phyloP scores from a whole-genome alignment of 768 basidiomycete genomes.

The Mycena rebaudengoi region DNA sequence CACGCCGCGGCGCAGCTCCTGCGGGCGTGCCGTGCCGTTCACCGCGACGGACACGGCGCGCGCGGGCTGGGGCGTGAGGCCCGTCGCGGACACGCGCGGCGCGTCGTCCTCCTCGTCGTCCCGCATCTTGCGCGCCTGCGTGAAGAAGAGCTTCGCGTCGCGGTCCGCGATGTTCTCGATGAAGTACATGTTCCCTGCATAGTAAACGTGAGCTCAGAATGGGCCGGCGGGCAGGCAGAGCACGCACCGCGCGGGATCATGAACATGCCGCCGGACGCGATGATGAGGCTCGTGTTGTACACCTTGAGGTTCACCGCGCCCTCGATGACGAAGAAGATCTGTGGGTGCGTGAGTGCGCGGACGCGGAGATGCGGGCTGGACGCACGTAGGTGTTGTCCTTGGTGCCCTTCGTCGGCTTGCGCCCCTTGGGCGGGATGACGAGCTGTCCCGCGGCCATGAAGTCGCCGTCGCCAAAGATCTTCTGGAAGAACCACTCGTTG shows the following conservation, averaged over 20 bases:
- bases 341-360: not conserved
- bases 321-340: conserved; percentile 77
- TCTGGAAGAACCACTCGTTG: conserved; percentile 85
- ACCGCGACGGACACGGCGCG: conserved; percentile 4
- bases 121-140: conserved; percentile 73
- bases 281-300: conserved; percentile 78
- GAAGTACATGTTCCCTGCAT: conserved; percentile 89
- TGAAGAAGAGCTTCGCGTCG: conserved; percentile 88
- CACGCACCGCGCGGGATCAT: conserved; percentile 86
- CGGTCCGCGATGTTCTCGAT: conserved; percentile 88
- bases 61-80: not conserved
- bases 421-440: conserved; percentile 77
- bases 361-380: conserved; percentile 18
- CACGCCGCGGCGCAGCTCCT: conserved; percentile 1
- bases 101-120: conserved; percentile 15
- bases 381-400: conserved; percentile 95
- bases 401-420: conserved; percentile 87
- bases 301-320: conserved; percentile 90
- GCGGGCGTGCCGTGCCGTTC: not conserved
- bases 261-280: conserved; percentile 87
- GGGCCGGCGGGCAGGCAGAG: too few relatives aligned
- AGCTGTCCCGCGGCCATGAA: conserved; percentile 93
- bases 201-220: not conserved
- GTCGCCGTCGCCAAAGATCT: conserved; percentile 89
- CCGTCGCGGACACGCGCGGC: not conserved